A percentile compares a stretch with the other conserved stretches of the same genome.
Evolutionary conservation across 1,284 basidiomycete species (phyloP).

Genomic region (Ganoderma lingzhi): DNA sequence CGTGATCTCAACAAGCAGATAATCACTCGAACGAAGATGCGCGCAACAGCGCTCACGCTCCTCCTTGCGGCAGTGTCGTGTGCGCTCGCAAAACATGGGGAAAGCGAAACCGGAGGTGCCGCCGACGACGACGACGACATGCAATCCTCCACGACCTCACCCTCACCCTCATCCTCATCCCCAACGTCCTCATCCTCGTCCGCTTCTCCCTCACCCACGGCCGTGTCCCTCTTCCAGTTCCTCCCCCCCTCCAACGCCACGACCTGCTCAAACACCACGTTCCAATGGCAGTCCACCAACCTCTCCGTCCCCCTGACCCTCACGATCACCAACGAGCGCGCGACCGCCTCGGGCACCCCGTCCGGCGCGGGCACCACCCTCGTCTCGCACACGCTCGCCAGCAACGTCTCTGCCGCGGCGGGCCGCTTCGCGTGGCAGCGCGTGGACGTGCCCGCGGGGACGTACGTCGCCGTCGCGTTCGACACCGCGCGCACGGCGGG

Average conservation of each 20-base stretch:
- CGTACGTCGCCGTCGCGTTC: constrained; percentile 37
- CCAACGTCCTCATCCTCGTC: constrained; percentile 16
- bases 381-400: constrained; percentile 34
- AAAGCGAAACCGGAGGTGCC: not conserved
- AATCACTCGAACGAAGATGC: not conserved
- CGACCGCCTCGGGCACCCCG: not conserved
- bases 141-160: not conserved
- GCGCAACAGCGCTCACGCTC: not conserved
- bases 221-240: constrained; percentile 29
- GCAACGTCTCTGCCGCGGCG: constrained; percentile 30
- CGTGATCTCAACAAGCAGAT: not conserved
- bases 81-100: not conserved
- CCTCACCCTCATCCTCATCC: constrained; percentile 15
- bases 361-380: constrained; percentile 12
- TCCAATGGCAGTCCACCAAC: constrained; percentile 32
- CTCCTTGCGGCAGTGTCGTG: not conserved
- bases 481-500: constrained; percentile 27
- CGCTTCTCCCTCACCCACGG: not conserved
- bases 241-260: constrained; percentile 34
- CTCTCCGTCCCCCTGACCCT: constrained; percentile 33
- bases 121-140: not conserved
- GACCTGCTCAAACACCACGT: constrained; percentile 29
- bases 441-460: constrained; percentile 37
- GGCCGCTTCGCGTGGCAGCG: constrained; percentile 31
- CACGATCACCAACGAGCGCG: constrained; percentile 36